Base-by-base conservation (phyloP, 129 eudicot genomes). In the Erigeron canadensis region DNA sequence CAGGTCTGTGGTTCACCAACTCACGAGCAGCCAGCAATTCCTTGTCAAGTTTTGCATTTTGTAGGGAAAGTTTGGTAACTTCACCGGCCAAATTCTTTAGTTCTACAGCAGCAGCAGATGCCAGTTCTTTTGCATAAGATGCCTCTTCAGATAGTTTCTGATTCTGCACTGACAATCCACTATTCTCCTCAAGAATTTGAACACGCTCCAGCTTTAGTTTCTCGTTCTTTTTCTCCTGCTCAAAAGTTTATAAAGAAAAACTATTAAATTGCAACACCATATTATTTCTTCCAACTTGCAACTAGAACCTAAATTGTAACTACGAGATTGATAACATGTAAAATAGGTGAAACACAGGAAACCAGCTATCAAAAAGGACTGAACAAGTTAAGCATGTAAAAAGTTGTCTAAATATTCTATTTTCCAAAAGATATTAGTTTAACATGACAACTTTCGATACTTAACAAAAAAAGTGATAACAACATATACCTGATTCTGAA, bases 101-200 rank as follows among this genome's bases (percentile, higher is more conserved):
- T 81, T 89, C 99, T 11, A 86, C 87, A 57, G 97, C 99, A 51
- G 97, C 99, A 71, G 99, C 96, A 72, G 99, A 86, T 55, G 99
- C 97, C 34, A 94, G 79, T 78, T 94, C 99, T 64, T 90, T 94
- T 8, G 99, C 97, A 63, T 94, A 94, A 56, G 96, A 94, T 67
- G 99, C 91, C 86, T 94, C 99, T 84, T 94, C 99, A 5, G 97
- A 87, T 17, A 94, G 69, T 71, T 94, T 94, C 58, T 85, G 97
- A 63, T 90, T 94, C 74, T 94, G 99, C 12, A 87, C 97, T n/a
- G 61, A 77, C 41, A 94, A 77, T 50, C 97, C 96, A 76, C 99
- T 90, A 54, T 90, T 94, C 48, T 94, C 96, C 81, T 94, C 97
- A 18, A 83, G 54, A 28, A 87, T 57, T 45, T 87, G 91, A 19